phyloP scores from a whole-genome alignment of 202 grass and related monocot genomes.

The Sporobolus alterniflorus region DNA sequence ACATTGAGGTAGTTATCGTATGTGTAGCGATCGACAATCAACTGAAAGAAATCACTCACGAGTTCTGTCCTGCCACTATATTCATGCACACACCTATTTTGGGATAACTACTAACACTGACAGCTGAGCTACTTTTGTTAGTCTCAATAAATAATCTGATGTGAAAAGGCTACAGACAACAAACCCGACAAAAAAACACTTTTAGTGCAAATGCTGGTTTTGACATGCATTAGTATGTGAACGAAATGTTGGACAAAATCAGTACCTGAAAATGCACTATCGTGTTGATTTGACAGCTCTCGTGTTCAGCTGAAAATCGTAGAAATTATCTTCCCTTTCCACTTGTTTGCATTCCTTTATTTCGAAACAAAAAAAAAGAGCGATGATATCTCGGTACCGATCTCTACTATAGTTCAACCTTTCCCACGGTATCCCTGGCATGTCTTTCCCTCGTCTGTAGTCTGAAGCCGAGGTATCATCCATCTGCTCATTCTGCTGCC shows the following conservation, averaged over 20 bases:
- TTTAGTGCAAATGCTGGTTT: background rate
- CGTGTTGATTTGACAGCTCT: slow-evolving; percentile 71
- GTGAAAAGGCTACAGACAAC: background rate
- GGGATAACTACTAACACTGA: background rate
- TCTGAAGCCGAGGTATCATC: slow-evolving; percentile 63
- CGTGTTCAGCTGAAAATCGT: slow-evolving; percentile 82
- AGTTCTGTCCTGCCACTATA: background rate
- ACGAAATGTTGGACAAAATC: slow-evolving; percentile 13
- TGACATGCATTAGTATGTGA: slow-evolving; percentile 3
- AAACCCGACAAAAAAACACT: background rate
- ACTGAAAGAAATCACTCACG: background rate
- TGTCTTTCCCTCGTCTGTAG: slow-evolving; percentile 69
- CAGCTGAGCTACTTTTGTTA: background rate
- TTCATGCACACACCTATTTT: background rate
- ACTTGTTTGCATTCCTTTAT: slow-evolving; percentile 60
- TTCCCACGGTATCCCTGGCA: slow-evolving; percentile 94
- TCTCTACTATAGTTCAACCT: slow-evolving; percentile 71
- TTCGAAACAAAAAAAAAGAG: slow-evolving; percentile 20
- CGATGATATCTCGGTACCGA: slow-evolving; percentile 62
- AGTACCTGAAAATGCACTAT: slow-evolving; percentile 96
- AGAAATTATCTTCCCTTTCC: slow-evolving; percentile 59
- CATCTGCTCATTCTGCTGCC: slow-evolving; percentile 58
- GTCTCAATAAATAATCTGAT: background rate
- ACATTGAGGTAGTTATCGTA: background rate
- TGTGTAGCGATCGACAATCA: background rate